These are phyloP conservation scores for Amoebophrya sp. DNA, from an alignment of 169 alveolate species.

Conservation along the genomic window DNA sequence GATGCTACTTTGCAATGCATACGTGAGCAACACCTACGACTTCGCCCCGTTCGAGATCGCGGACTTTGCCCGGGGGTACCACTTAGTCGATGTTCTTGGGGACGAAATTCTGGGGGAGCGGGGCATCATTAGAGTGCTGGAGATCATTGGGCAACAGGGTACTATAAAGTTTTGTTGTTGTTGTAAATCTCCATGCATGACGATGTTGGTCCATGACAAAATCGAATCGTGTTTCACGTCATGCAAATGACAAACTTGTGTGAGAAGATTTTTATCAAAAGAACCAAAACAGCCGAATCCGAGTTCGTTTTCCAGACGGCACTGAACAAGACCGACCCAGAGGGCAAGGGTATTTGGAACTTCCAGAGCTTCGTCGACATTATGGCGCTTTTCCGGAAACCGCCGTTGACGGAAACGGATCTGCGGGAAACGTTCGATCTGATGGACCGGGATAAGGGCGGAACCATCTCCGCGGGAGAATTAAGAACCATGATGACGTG, in stretches of 20 bases:
- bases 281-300: too few relatives aligned
- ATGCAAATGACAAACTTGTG: too few relatives aligned
- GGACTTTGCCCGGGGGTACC: not conserved
- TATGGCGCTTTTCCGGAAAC: not conserved
- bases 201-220: too few relatives aligned
- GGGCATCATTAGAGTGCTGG: not conserved
- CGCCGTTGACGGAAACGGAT: not conserved
- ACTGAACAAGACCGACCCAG: not conserved
- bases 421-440: not conserved
- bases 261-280: too few relatives aligned
- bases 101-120: not conserved
- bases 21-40: not conserved
- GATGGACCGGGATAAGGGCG: not conserved
- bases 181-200: too few relatives aligned
- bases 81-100: not conserved
- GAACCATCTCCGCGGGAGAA: not conserved
- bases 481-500: not conserved
- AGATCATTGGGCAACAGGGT: too few relatives aligned
- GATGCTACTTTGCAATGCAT: not conserved
- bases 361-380: not conserved
- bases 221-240: too few relatives aligned
- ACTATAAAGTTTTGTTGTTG: too few relatives aligned
- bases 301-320: not conserved
- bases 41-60: not conserved
- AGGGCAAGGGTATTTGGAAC: not conserved